phyloP scores from a whole-genome alignment of 2,329 filamentous ascomycete genomes.

The Sporothrix brasiliensis region DNA sequence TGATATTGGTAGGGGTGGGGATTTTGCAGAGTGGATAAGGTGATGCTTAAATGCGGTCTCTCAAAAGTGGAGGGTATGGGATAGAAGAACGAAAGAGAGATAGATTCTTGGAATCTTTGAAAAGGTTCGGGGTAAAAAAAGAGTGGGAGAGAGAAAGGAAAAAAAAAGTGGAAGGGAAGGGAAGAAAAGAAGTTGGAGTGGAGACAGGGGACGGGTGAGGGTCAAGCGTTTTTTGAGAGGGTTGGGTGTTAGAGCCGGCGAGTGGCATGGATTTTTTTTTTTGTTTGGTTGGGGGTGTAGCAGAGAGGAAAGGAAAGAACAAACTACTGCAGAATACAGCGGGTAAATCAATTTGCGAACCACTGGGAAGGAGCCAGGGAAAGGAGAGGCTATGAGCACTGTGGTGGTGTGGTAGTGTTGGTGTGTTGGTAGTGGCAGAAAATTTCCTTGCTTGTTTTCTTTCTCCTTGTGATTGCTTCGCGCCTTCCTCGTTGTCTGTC shows the following conservation, averaged over 20 bases:
- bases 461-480: constrained; percentile 8
- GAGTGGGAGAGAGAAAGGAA: constrained; percentile 28
- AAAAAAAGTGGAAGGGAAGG: constrained; percentile 34
- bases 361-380: neutral
- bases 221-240: constrained; percentile 24
- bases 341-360: constrained; percentile 1
- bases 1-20: constrained; percentile 35
- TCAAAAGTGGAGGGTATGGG: constrained; percentile 36
- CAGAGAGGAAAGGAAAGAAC: constrained; percentile 14
- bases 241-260: constrained; percentile 26
- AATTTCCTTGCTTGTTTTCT: neutral
- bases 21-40: constrained; percentile 36
- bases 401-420: neutral
- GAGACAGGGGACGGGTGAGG: constrained; percentile 33
- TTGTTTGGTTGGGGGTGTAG: constrained; percentile 23
- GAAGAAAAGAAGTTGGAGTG: constrained; percentile 38
- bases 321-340: constrained; percentile 18
- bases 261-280: constrained; percentile 25
- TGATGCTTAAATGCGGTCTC: constrained; percentile 37
- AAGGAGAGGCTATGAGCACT: neutral
- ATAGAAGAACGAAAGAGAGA: constrained; percentile 29
- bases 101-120: constrained; percentile 28
- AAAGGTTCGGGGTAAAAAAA: constrained; percentile 28
- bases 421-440: constrained; percentile 4
- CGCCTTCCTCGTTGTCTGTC: neutral